Evolutionary conservation across 371 early-diverging fungal genomes (phyloP).

Genomic region (Mortierella sp.): DNA sequence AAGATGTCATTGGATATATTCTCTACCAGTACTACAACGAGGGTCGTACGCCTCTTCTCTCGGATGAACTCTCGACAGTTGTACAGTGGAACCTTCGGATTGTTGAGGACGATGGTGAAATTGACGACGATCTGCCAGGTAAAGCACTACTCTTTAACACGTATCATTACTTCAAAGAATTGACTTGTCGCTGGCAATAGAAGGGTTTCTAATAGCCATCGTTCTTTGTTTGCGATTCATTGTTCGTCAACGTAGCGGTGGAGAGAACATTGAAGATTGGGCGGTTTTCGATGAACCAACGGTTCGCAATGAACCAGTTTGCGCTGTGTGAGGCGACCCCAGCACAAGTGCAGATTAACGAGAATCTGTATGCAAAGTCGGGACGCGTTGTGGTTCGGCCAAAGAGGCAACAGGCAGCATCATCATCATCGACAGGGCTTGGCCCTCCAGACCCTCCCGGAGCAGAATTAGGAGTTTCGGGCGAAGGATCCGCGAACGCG

Average conservation of each 20-base stretch:
- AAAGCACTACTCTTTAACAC: constrained; percentile 16
- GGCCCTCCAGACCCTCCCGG: constrained; percentile 37
- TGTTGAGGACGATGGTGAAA: constrained; percentile 94
- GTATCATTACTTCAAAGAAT: too few relatives aligned
- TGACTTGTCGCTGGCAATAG: background rate
- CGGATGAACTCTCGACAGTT: constrained; percentile 73
- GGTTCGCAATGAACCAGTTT: constrained; percentile 90
- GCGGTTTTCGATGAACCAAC: constrained; percentile 86
- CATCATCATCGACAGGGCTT: constrained; percentile 34
- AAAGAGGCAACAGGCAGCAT: constrained; percentile 45
- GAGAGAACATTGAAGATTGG: constrained; percentile 89
- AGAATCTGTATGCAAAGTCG: constrained; percentile 34
- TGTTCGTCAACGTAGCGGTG: constrained; percentile 67
- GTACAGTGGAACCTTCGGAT: constrained; percentile 91
- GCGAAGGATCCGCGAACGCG: background rate
- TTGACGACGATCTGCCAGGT: constrained; percentile 98
- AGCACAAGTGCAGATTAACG: constrained; percentile 70
- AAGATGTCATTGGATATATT: constrained; percentile 92
- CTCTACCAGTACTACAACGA: constrained; percentile 86
- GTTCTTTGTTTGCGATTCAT: background rate
- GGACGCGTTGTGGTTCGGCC: constrained; percentile 30
- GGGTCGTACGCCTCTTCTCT: constrained; percentile 73
- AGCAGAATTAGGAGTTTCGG: background rate
- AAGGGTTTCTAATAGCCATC: background rate
- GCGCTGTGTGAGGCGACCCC: constrained; percentile 88